Evolutionary conservation across 2,329 filamentous ascomycete species (phyloP).

Genomic region (Phaeosphaeriaceae sp.): DNA sequence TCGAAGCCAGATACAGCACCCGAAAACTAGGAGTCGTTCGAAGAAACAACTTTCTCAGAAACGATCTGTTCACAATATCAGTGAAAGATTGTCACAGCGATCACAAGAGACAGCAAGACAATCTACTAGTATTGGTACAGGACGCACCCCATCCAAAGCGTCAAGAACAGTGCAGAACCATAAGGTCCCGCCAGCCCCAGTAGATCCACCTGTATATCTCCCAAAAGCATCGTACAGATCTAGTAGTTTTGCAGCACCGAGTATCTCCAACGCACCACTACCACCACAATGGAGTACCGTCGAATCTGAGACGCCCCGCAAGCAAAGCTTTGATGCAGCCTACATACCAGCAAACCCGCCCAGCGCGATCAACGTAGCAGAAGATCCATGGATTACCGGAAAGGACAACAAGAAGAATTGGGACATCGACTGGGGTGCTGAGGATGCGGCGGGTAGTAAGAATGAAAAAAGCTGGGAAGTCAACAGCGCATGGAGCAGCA

Average conservation of each 20-base stretch:
- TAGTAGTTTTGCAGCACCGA: background rate
- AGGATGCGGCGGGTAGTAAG: background rate
- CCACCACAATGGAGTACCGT: slow-evolving; percentile 10
- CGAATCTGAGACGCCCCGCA: background rate
- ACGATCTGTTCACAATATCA: background rate
- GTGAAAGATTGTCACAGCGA: slow-evolving; percentile 1
- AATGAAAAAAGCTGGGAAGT: background rate
- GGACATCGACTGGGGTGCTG: background rate
- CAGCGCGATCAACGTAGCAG: background rate
- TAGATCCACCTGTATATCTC: background rate
- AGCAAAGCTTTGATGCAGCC: slow-evolving; percentile 2
- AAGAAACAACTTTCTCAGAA: slow-evolving; percentile 2
- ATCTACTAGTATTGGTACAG: background rate
- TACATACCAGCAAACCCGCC: slow-evolving; percentile 15
- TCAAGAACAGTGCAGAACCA: slow-evolving; percentile 1
- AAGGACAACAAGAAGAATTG: background rate
- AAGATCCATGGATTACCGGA: background rate
- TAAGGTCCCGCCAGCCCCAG: slow-evolving; percentile 12
- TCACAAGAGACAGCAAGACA: background rate
- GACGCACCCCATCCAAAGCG: slow-evolving; percentile 1
- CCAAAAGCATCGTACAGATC: background rate
- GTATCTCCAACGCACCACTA: background rate
- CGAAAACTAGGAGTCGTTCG: slow-evolving; percentile 1
- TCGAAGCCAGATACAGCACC: slow-evolving; percentile 5
- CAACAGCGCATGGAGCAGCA: background rate